phyloP scores from a whole-genome alignment of 805 yeast genomes.

The Candida easanensis region DNA sequence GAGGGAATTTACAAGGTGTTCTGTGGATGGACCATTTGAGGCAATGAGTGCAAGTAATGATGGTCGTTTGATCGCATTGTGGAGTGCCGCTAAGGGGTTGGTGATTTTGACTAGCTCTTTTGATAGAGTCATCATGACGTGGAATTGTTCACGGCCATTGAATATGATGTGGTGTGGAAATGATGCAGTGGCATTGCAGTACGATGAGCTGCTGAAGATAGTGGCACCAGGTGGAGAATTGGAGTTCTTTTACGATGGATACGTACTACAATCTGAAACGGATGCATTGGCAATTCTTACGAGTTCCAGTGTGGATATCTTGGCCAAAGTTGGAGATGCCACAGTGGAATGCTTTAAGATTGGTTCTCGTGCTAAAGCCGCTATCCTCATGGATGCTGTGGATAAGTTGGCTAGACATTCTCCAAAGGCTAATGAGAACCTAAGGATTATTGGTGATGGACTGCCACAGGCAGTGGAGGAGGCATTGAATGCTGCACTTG shows the following conservation, averaged over 20 bases:
- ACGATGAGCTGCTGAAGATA: slow-evolving; percentile 60
- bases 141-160: slow-evolving; percentile 7
- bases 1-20: slow-evolving; percentile 2
- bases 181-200: slow-evolving; percentile 69
- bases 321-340: slow-evolving; percentile 57
- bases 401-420: slow-evolving; percentile 63
- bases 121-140: slow-evolving; percentile 12
- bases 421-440: slow-evolving; percentile 78
- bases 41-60: slow-evolving; percentile 11
- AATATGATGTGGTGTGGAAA: slow-evolving; percentile 76
- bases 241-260: slow-evolving; percentile 48
- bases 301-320: slow-evolving; percentile 47
- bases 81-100: slow-evolving; percentile 8
- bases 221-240: slow-evolving; percentile 66
- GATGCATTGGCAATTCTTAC: slow-evolving; percentile 78
- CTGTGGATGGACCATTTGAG: slow-evolving; percentile 17
- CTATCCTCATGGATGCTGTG: slow-evolving; percentile 77
- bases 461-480: slow-evolving; percentile 60
- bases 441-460: slow-evolving; percentile 50
- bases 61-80: slow-evolving; percentile 13
- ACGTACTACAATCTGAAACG: slow-evolving; percentile 43
- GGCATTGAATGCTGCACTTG: slow-evolving; percentile 71
- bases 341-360: slow-evolving; percentile 67
- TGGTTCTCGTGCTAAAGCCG: slow-evolving; percentile 82
- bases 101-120: slow-evolving; percentile 9